Base-by-base conservation (phyloP, 2,329 filamentous ascomycete genomes). In the Dactylellina sp. region DNA sequence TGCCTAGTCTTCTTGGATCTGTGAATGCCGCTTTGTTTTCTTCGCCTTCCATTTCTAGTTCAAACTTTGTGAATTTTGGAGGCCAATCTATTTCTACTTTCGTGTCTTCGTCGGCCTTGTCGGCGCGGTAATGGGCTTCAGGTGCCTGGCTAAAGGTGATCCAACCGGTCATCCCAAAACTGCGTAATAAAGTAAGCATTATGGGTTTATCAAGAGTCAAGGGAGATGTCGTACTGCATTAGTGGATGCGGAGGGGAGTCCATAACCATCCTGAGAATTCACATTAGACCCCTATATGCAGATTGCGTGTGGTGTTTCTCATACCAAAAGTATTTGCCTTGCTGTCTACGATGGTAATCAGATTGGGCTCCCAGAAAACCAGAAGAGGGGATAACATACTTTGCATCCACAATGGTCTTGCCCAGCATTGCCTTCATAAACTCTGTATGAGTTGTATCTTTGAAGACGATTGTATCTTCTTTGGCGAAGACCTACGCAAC, bases 281-380 rank as follows among this genome's bases (percentile, higher is more conserved):
- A 24, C 37, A 40, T 50, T 25, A 71, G 61, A 75, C 42, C 32
- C n/a, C n/a, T n/a, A 16, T 81, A 82, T 82, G 83, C 18, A 14
- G 75, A 82, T 71, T 47, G 14, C 24, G 24, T 2, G 5, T 22
- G 37, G 49, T 25, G 11, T 12, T 50, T 76, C 32, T 63, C 39
- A 35, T 77, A 87, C 88, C 95, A 99, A 81, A 99, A 98, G 80
- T 98, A 98, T 85, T 98, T 99, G 7, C 95, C 95, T 80, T 97
- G 95, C 71, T 91, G 92, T 2, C 91, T 91, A 56, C 40, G 22
- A 1, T 24, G 28, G 14, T n/a, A 42, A 14, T 25, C 5, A 22
- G 18, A 2, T 88, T 22, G 2, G 59, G n/a, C 20, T 18, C n/a
- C 14, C 3, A 18, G 2, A 24, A 53, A 6, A 18, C 22, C 12